Conservation (phyloP, 805 yeast species). For the Saturnispora mendoncae region DNA sequence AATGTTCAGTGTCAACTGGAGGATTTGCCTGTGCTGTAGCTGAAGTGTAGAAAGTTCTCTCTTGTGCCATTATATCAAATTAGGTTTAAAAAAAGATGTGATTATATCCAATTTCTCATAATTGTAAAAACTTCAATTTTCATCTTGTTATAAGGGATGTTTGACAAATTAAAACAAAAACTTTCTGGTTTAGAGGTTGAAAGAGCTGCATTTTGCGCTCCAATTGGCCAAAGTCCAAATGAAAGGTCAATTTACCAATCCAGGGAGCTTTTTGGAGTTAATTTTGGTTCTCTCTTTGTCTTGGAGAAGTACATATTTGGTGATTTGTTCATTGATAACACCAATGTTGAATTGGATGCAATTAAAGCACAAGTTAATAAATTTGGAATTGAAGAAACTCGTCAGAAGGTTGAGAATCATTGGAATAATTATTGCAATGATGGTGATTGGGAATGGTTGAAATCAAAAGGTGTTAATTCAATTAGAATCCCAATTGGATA, state of each 20-base stretch:
- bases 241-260: constrained; percentile 45
- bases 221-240: constrained; percentile 29
- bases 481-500: constrained; percentile 86
- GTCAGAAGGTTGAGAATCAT: constrained; percentile 46
- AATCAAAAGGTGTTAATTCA: constrained; percentile 59
- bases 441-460: constrained; percentile 75
- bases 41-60: constrained; percentile 23
- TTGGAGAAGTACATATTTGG: constrained; percentile 73
- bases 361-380: constrained; percentile 40
- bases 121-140: no score
- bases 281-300: constrained; percentile 74
- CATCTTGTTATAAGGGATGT: not conserved
- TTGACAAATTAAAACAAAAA: constrained; percentile 13
- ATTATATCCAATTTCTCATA: no score
- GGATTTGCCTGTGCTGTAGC: constrained; percentile 14
- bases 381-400: constrained; percentile 47
- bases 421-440: constrained; percentile 56
- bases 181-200: not conserved
- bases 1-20: constrained; percentile 20
- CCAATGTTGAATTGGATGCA: constrained; percentile 68
- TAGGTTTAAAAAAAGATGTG: not conserved
- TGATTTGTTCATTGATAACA: constrained; percentile 47
- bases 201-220: constrained; percentile 25
- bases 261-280: constrained; percentile 71
- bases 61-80: not conserved